Conservation (phyloP, 768 basidiomycete species). For the Auriculariales sp. region DNA sequence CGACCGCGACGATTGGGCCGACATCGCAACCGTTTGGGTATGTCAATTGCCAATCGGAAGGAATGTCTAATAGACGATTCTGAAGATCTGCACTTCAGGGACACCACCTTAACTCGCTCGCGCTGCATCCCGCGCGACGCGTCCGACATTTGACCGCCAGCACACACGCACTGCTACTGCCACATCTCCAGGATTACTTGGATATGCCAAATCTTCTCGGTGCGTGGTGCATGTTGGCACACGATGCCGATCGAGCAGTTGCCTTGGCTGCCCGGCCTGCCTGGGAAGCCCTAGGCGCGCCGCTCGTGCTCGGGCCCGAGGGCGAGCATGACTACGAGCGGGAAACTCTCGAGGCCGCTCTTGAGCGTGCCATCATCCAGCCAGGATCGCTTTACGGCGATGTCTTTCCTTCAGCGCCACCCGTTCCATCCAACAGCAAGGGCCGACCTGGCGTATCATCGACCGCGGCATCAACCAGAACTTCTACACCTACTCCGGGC, state of each 20-base stretch:
- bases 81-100: neutral
- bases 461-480: slow-evolving; percentile 4
- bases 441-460: slow-evolving; percentile 13
- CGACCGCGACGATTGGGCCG: slow-evolving; percentile 41
- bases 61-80: neutral
- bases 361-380: slow-evolving; percentile 41
- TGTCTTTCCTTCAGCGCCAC: slow-evolving; percentile 40
- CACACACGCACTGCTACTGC: slow-evolving; percentile 52
- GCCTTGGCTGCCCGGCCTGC: slow-evolving; percentile 19
- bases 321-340: slow-evolving; percentile 16
- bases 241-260: slow-evolving; percentile 59
- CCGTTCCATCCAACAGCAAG: slow-evolving; percentile 18
- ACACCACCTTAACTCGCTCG: slow-evolving; percentile 72
- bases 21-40: slow-evolving; percentile 78
- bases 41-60: slow-evolving; percentile 17
- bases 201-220: slow-evolving; percentile 43
- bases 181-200: slow-evolving; percentile 36
- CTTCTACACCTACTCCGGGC: slow-evolving; percentile 8
- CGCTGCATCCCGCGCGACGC: slow-evolving; percentile 68
- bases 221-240: slow-evolving; percentile 55
- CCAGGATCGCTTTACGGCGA: slow-evolving; percentile 41
- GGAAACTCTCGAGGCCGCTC: slow-evolving; percentile 31
- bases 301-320: slow-evolving; percentile 19
- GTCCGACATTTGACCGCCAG: slow-evolving; percentile 46
- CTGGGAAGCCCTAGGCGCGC: slow-evolving; percentile 5